Percentiles rank a stretch among this genome's conserved stretches.
phyloP scores from a whole-genome alignment of 495 filamentous ascomycete genomes.

The Parathielavia hyrcaniae region DNA sequence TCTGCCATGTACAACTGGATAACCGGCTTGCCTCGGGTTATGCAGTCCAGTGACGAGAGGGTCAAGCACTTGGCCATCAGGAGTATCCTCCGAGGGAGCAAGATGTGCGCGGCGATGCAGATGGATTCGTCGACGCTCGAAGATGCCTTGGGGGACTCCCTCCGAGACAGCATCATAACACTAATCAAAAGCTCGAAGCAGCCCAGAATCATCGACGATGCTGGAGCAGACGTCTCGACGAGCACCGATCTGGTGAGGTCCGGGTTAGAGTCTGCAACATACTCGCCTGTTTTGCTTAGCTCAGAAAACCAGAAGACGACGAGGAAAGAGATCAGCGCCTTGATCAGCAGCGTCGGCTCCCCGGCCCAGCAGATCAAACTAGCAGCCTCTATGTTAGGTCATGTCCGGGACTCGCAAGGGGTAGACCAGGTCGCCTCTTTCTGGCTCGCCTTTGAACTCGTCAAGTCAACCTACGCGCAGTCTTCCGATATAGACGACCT shows the following conservation, averaged over 20 bases:
- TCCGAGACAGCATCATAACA: slow-evolving; percentile 54
- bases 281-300: slow-evolving; percentile 57
- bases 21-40: slow-evolving; percentile 67
- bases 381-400: slow-evolving; percentile 54
- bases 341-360: slow-evolving; percentile 45
- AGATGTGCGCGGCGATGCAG: slow-evolving; percentile 58
- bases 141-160: slow-evolving; percentile 55
- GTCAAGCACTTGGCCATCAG: slow-evolving; percentile 64
- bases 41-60: slow-evolving; percentile 78
- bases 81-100: slow-evolving; percentile 65
- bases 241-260: slow-evolving; percentile 23
- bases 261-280: slow-evolving; percentile 35
- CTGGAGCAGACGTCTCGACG: slow-evolving; percentile 20
- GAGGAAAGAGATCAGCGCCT: slow-evolving; percentile 44
- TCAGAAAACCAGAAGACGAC: slow-evolving; percentile 60
- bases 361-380: slow-evolving; percentile 40
- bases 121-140: slow-evolving; percentile 67
- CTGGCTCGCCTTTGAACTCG: slow-evolving; percentile 73
- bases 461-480: slow-evolving; percentile 49
- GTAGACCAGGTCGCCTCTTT: slow-evolving; percentile 59
- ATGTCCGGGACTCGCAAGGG: slow-evolving; percentile 50
- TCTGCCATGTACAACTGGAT: slow-evolving; percentile 74
- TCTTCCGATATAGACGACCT: slow-evolving; percentile 60
- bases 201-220: slow-evolving; percentile 24
- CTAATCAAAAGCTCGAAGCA: slow-evolving; percentile 37